Conservation (phyloP, 2,329 filamentous ascomycete genomes). For the Trichoderma sp. region DNA sequence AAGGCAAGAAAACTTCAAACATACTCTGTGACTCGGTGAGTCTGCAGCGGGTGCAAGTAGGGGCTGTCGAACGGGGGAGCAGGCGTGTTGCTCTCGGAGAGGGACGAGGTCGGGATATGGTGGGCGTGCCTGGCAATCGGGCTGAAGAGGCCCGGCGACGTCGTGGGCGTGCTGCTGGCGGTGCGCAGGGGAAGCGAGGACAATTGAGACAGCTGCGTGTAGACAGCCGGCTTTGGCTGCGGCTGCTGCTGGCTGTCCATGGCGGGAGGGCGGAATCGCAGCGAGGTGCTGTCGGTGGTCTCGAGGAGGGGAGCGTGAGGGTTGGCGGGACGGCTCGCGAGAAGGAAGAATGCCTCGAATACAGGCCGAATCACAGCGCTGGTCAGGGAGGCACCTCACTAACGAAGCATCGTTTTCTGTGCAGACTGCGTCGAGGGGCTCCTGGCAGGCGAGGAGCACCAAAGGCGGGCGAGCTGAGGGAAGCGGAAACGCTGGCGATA, state of each 20-base stretch:
- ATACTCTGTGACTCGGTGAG: conserved; percentile 76
- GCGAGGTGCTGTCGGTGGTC: background rate
- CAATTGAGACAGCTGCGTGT: conserved; percentile 42
- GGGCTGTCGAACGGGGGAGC: conserved; percentile 57
- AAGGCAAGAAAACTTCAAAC: conserved; percentile 42
- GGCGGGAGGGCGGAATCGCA: conserved; percentile 6
- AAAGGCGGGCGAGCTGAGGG: background rate
- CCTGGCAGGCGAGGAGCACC: background rate
- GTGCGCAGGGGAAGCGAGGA: conserved; percentile 52
- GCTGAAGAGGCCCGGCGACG: conserved; percentile 65
- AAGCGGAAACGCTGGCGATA: background rate
- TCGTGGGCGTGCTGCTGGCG: conserved; percentile 60
- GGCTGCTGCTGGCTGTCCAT: conserved; percentile 28
- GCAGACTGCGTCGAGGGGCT: conserved; percentile 16
- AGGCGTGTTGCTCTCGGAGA: conserved; percentile 60
- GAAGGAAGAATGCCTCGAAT: conserved; percentile 14
- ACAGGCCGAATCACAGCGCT: conserved; percentile 24
- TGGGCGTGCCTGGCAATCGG: conserved; percentile 51
- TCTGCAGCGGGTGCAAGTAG: conserved; percentile 71
- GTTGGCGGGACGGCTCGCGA: background rate
- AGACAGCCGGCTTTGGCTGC: conserved; percentile 34
- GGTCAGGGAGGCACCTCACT: conserved; percentile 17
- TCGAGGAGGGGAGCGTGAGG: background rate
- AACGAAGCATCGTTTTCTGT: conserved; percentile 24
- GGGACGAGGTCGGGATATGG: conserved; percentile 45